Percentiles rank a stretch among this genome's conserved stretches.
phyloP scores from a whole-genome alignment of 2,329 filamentous ascomycete species.

The Calonectria montana region DNA sequence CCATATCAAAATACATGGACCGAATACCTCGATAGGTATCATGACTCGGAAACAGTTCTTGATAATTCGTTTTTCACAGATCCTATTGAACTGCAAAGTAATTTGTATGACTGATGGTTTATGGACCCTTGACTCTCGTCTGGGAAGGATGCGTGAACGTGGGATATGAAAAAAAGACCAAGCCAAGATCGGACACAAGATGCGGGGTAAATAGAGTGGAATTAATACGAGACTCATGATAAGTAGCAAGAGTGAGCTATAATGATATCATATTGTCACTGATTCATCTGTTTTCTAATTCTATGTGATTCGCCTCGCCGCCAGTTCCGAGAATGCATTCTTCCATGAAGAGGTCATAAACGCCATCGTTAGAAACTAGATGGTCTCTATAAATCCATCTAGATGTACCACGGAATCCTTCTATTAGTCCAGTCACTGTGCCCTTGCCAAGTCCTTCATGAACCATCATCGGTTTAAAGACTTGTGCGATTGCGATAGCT shows the following conservation, averaged over 20 bases:
- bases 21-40: constrained; percentile 13
- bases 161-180: not conserved
- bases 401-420: not conserved
- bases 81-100: constrained; percentile 23
- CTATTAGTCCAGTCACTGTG: not conserved
- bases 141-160: too few relatives aligned
- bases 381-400: not conserved
- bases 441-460: not conserved
- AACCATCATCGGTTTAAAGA: not conserved
- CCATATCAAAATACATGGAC: constrained; percentile 15
- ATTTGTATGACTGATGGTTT: not conserved
- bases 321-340: not conserved
- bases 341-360: not conserved
- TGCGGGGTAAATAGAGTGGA: too few relatives aligned
- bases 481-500: not conserved
- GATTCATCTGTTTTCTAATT: not conserved
- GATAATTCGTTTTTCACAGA: constrained; percentile 32
- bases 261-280: too few relatives aligned
- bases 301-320: not conserved
- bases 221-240: too few relatives aligned
- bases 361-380: not conserved
- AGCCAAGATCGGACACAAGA: not conserved
- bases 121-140: not conserved
- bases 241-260: too few relatives aligned
- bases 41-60: constrained; percentile 20